Base-by-base conservation (phyloP, 2,329 filamentous ascomycete genomes). In the Scedosporium minutisporum region DNA sequence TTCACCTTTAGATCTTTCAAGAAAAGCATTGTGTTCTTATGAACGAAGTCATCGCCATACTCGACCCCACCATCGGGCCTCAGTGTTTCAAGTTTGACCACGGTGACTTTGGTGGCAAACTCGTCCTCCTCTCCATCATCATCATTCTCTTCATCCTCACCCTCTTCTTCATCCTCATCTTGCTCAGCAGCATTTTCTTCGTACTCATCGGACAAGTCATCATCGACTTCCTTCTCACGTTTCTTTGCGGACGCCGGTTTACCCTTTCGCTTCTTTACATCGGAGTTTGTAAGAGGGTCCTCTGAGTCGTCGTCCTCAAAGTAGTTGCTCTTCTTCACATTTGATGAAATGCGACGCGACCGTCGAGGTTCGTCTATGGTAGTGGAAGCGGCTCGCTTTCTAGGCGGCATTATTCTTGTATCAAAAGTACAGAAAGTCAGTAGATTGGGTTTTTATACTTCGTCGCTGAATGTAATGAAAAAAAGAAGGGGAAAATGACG, bases 11-110 rank as follows among this genome's bases (percentile, higher is more conserved):
- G 76, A 61, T 87, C 84, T 48, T 72, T 74, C 46, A 87, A 74
- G 67, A 87, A 87, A 1, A 79, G 72, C 57, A 86, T 65, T 0
- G 84, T 86, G 64, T 87, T 87, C 29, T 75, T 76, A 66, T 87
- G 84, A 4, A 87, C 64, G 27, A 73, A 79, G 23, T 78, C 71
- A 44, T 84, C 80, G 41, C 76, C 75, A 64, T 87, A 87, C 2
- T 78, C 73, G 14, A 78, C 69, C 12, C 74, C 77, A 4, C 73
- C 75, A 0, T 71, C 69, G 16, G 76, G 74, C 23, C 77, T 74
- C 42, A 80, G 66, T 1, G 29, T 23, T 3, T 46, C 23, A 10
- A 63, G 18, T 46, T 63, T 63, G n/a, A 63, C 57, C 44, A 60
- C 57, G 6, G 55, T 59, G 7, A 63, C 57, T 42, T 63, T 63